Conservation (phyloP, 169 alveolate genomes). For the Sarcocystis neurona region DNA sequence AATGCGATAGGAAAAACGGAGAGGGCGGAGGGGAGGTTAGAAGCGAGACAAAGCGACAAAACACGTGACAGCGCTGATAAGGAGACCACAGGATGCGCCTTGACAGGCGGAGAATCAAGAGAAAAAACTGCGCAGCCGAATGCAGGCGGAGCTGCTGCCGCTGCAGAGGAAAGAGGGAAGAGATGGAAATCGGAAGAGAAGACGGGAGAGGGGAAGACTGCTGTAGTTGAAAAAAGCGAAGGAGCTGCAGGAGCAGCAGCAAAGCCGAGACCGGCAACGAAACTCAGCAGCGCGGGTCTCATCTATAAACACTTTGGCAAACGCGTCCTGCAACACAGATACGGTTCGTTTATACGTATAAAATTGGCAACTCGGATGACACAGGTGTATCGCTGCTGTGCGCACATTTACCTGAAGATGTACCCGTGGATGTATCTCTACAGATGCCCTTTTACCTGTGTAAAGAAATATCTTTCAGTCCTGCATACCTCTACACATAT, state of each 20-base stretch:
- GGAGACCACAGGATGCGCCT: too few species aligned
- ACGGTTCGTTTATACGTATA: background rate
- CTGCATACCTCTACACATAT: too few species aligned
- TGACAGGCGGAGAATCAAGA: too few species aligned
- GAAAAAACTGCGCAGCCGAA: too few species aligned
- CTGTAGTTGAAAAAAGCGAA: background rate
- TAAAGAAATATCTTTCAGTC: too few species aligned
- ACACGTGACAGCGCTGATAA: background rate
- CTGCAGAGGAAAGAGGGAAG: constrained; percentile 1
- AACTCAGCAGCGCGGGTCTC: constrained; percentile 90
- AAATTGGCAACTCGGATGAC: background rate
- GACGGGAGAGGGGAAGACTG: constrained; percentile 15
- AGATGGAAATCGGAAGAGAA: background rate
- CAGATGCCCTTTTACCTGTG: too few species aligned
- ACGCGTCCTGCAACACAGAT: background rate
- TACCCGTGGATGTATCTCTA: too few species aligned
- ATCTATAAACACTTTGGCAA: constrained; percentile 87
- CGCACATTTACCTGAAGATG: too few species aligned
- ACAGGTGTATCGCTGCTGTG: background rate
- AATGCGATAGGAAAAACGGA: background rate
- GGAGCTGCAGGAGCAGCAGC: background rate
- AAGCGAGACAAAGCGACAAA: background rate
- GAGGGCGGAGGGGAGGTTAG: background rate
- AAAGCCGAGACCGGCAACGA: constrained; percentile 60
- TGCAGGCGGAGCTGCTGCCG: too few species aligned